phyloP scores from a whole-genome alignment of 2,329 filamentous ascomycete species.

The Arthrobotrys entomopaga region DNA sequence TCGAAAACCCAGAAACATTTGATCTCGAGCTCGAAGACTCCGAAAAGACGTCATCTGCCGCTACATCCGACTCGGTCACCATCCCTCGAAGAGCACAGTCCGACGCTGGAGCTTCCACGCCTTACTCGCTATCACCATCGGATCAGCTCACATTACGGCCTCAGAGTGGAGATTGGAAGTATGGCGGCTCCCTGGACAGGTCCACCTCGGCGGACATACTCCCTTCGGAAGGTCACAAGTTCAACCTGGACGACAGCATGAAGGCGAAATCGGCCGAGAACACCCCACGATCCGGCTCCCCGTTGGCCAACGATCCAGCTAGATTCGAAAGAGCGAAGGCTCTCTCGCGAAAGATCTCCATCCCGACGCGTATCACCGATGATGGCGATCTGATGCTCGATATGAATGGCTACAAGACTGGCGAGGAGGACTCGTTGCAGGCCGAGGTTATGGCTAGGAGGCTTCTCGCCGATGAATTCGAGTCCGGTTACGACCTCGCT shows the following conservation, averaged over 20 bases:
- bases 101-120: slow-evolving; percentile 64
- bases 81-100: slow-evolving; percentile 63
- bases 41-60: slow-evolving; percentile 55
- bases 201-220: slow-evolving; percentile 69
- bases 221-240: slow-evolving; percentile 62
- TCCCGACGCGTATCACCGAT: slow-evolving; percentile 90
- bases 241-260: slow-evolving; percentile 53
- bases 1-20: slow-evolving; percentile 65
- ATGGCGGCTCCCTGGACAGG: slow-evolving; percentile 63
- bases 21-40: slow-evolving; percentile 61
- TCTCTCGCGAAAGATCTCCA: slow-evolving; percentile 85
- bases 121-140: slow-evolving; percentile 62
- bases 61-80: slow-evolving; percentile 56
- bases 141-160: slow-evolving; percentile 59
- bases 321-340: slow-evolving; percentile 86
- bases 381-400: slow-evolving; percentile 95
- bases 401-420: slow-evolving; percentile 96
- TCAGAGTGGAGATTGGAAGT: slow-evolving; percentile 59
- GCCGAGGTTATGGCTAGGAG: slow-evolving; percentile 94
- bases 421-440: slow-evolving; percentile 87
- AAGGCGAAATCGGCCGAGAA: slow-evolving; percentile 57
- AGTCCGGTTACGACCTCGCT: slow-evolving; percentile 95
- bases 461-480: slow-evolving; percentile 89
- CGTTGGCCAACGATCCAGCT: slow-evolving; percentile 71
- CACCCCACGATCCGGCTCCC: slow-evolving; percentile 73